Conservation (phyloP, 2,329 filamentous ascomycete species). For the Bipolaris gigantea region DNA sequence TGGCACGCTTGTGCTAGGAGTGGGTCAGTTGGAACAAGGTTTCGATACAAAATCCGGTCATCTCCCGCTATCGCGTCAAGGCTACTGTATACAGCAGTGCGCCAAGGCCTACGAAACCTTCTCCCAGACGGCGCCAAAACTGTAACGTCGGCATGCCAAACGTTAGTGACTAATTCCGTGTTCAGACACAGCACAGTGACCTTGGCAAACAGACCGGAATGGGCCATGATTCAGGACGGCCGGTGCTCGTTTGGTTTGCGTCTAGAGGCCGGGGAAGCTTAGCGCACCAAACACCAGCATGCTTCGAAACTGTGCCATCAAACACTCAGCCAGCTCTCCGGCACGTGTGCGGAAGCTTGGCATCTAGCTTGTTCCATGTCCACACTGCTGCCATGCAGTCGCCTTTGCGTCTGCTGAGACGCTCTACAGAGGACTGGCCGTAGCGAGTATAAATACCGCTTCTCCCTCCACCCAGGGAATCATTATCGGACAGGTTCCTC, state of each 20-base stretch:
- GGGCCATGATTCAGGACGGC: slow-evolving; percentile 15
- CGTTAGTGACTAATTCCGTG: slow-evolving; percentile 17
- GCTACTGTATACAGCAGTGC: slow-evolving; percentile 18
- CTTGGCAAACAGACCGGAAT: slow-evolving; percentile 14
- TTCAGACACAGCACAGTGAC: slow-evolving; percentile 8
- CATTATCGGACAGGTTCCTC: slow-evolving; percentile 36
- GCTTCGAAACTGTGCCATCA: slow-evolving; percentile 17
- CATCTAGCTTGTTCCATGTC: slow-evolving; percentile 13
- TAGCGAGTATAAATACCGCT: slow-evolving; percentile 29
- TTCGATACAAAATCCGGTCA: slow-evolving; percentile 25
- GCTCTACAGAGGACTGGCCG: slow-evolving; percentile 1
- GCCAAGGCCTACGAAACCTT: slow-evolving; percentile 39
- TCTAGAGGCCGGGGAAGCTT: slow-evolving; percentile 8
- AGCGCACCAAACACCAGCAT: slow-evolving; percentile 20
- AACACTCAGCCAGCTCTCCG: slow-evolving; percentile 17
- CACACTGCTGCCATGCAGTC: slow-evolving; percentile 8
- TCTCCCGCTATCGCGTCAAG: slow-evolving; percentile 18
- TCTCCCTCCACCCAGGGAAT: slow-evolving; percentile 11
- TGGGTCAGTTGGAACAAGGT: slow-evolving; percentile 13
- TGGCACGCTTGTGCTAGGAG: not conserved
- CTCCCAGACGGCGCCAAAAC: slow-evolving; percentile 40
- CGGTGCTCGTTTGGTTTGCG: slow-evolving; percentile 3
- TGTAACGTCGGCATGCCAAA: slow-evolving; percentile 31
- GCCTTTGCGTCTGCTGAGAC: slow-evolving; percentile 11
- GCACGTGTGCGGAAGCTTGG: not conserved